Evolutionary conservation across 345 rosid species (phyloP).

Genomic region (Raphanus raphanistrum): DNA sequence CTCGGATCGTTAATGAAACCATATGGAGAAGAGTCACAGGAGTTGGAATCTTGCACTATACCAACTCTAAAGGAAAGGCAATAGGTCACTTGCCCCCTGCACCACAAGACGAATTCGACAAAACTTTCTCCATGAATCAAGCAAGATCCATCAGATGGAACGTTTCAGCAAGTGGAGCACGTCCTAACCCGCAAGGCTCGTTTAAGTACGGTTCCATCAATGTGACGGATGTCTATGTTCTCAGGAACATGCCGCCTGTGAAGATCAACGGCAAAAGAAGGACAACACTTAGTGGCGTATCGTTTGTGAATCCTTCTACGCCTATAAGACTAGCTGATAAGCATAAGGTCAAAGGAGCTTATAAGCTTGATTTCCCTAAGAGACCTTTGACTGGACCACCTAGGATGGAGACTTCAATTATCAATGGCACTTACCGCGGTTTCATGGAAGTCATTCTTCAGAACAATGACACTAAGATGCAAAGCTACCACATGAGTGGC

Average conservation of each 20-base stretch:
- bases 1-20: slow-evolving; percentile 85
- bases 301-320: slow-evolving; percentile 81
- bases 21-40: slow-evolving; percentile 93
- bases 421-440: slow-evolving; percentile 91
- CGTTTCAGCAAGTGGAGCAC: slow-evolving; percentile 96
- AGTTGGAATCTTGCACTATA: slow-evolving; percentile 82
- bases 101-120: slow-evolving; percentile 83
- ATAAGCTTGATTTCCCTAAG: slow-evolving; percentile 88
- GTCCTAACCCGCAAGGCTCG: slow-evolving; percentile 98
- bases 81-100: slow-evolving; percentile 81
- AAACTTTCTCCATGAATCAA: slow-evolving; percentile 97
- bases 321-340: slow-evolving; percentile 94
- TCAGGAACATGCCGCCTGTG: slow-evolving; percentile 75
- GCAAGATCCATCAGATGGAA: slow-evolving; percentile 99
- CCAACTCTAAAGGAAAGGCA: slow-evolving; percentile 97
- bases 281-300: slow-evolving; percentile 78
- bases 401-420: slow-evolving; percentile 67
- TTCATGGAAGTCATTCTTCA: slow-evolving; percentile 95
- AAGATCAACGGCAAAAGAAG: slow-evolving; percentile 64
- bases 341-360: slow-evolving; percentile 74
- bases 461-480: slow-evolving; percentile 95
- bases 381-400: slow-evolving; percentile 78
- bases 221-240: slow-evolving; percentile 79
- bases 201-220: slow-evolving; percentile 94
- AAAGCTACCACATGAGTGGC: slow-evolving; percentile 89